Evolutionary conservation across 176 grass and related monocot species (phyloP).

Genomic region (Oryza meyeriana): DNA sequence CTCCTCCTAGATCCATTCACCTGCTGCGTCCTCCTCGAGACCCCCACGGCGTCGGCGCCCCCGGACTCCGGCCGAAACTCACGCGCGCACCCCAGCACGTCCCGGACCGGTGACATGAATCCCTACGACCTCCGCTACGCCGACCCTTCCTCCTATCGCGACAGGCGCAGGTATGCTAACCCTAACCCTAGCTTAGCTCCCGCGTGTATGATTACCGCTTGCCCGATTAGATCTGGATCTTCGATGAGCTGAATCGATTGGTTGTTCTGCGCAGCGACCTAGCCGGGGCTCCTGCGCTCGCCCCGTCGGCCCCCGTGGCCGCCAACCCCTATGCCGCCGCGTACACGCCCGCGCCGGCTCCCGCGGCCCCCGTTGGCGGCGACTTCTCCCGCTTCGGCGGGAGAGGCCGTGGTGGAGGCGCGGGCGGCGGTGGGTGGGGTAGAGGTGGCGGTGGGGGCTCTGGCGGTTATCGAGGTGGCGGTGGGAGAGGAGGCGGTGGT

Average conservation of each 20-base stretch:
- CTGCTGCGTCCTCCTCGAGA: background rate
- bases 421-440: constrained; percentile 2
- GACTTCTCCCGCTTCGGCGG: constrained; percentile 38
- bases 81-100: background rate
- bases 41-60: constrained; percentile 16
- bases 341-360: constrained; percentile 16
- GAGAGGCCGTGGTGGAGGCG: constrained; percentile 28
- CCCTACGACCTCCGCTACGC: constrained; percentile 72
- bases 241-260: background rate
- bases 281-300: constrained; percentile 12
- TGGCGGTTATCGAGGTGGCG: constrained; percentile 42
- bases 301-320: constrained; percentile 24
- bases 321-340: constrained; percentile 30
- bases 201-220: background rate
- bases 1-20: background rate
- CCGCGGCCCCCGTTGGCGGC: constrained; percentile 12
- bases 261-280: constrained; percentile 28
- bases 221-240: constrained; percentile 8
- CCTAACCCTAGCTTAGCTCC: constrained; percentile 5
- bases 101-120: constrained; percentile 49
- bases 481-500: constrained; percentile 45
- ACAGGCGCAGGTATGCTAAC: constrained; percentile 69
- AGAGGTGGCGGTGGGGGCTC: constrained; percentile 11
- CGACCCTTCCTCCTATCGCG: constrained; percentile 89
- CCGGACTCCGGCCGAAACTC: background rate